Evolutionary conservation across 2,329 filamentous ascomycete species (phyloP), one percentile per base, ranked within the genome.

Genomic region (Ascocoryne sarcoides): DNA sequence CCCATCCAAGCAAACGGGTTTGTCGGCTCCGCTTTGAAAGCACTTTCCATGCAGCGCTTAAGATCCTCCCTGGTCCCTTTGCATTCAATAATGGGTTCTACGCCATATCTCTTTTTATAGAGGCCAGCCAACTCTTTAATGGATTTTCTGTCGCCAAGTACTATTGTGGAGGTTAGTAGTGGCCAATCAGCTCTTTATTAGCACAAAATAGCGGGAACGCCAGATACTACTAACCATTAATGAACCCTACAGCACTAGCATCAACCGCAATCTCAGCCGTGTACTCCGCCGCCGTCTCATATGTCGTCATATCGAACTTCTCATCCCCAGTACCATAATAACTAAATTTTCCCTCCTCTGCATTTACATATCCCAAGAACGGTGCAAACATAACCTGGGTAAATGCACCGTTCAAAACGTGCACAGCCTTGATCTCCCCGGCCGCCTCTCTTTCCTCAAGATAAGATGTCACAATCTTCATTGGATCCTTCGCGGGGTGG

Each of bases 301-400:
- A 66, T 0, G 58, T 61, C 2, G 62, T 66, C 3, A 42, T 47
- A 26, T 67, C 64, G 59, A 55, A 62, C 1, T 48, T 33, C 45
- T 65, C 64, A 15, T 60, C 47, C 0, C 63, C 62, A 7, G 51
- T 53, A 2, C 63, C 63, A 60, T 61, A 66, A 39, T 56, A 62
- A 12, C 44, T 42, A 14, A 64, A 51, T 0, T 41, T 57, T 3
- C 49, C 41, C 5, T 44, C 50, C 29, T 50, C 36, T 4, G 48
- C 34, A 37, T 63, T 55, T 33, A 60, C 58, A 4, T 19, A 12
- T 20, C 32, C 18, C 19, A 20, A 8, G 16, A 16, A 20, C 32
- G 18, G 15, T 17, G 12, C 19, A 15, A 15, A 35, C 18, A 19
- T 12, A 10, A 16, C 19, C 17, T 35, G 16, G 3, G 20, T 8